These are phyloP conservation scores for Rhypophila decipiens DNA, from an alignment of 495 filamentous ascomycete species.

Conservation along the genomic window DNA sequence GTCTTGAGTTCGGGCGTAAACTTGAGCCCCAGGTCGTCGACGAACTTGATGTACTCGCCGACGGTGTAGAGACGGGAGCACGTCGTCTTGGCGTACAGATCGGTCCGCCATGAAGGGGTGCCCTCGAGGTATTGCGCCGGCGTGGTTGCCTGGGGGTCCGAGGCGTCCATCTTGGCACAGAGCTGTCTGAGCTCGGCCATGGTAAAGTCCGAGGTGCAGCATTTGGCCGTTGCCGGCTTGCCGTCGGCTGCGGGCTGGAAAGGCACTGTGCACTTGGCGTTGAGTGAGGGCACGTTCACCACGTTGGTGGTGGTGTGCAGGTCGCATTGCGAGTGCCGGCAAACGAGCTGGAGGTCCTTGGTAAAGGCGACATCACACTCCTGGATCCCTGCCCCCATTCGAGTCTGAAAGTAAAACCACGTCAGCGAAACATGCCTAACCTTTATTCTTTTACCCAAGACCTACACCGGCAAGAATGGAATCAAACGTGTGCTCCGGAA, in stretches of 20 bases:
- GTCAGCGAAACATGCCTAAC: too few relatives aligned
- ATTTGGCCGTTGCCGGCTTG: slow-evolving; percentile 41
- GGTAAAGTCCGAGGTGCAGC: slow-evolving; percentile 61
- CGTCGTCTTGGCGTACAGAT: slow-evolving; percentile 43
- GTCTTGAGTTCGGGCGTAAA: slow-evolving; percentile 60
- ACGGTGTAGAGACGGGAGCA: slow-evolving; percentile 50
- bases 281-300: slow-evolving; percentile 47
- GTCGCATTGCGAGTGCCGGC: slow-evolving; percentile 58
- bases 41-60: slow-evolving; percentile 46
- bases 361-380: slow-evolving; percentile 63
- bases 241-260: slow-evolving; percentile 44
- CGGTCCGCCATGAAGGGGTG: slow-evolving; percentile 50
- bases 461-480: slow-evolving; percentile 42
- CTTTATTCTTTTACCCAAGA: too few relatives aligned
- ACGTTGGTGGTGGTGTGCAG: slow-evolving; percentile 61
- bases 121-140: slow-evolving; percentile 45
- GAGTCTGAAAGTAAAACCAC: too few relatives aligned
- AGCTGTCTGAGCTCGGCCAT: slow-evolving; percentile 51
- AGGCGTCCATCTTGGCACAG: slow-evolving; percentile 58
- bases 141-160: slow-evolving; percentile 46
- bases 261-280: slow-evolving; percentile 53
- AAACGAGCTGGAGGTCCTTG: slow-evolving; percentile 53
- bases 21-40: slow-evolving; percentile 44
- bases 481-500: slow-evolving; percentile 55
- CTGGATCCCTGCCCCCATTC: slow-evolving; percentile 58